Evolutionary conservation across 2,329 filamentous ascomycete species (phyloP).

Genomic region (Diaporthe vexans): DNA sequence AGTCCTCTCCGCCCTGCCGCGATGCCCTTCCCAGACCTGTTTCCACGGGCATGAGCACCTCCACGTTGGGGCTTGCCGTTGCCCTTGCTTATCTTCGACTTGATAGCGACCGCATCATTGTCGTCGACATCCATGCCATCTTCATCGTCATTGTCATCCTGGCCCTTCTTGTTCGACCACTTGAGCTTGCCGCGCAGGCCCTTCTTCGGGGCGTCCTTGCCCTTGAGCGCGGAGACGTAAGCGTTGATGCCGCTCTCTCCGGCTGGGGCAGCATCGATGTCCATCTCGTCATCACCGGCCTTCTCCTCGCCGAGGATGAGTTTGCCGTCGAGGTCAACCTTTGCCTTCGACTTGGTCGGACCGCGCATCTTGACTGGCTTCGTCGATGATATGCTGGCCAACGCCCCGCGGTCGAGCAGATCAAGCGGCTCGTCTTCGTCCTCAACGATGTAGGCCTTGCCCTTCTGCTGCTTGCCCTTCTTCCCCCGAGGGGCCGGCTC

Average conservation of each 20-base stretch:
- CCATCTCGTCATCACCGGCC: slow-evolving; percentile 59
- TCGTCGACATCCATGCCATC: slow-evolving; percentile 67
- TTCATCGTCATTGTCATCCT: slow-evolving; percentile 61
- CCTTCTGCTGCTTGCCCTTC: slow-evolving; percentile 70
- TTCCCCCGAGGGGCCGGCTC: slow-evolving; percentile 54
- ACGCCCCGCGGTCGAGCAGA: slow-evolving; percentile 87
- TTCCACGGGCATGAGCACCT: slow-evolving; percentile 47
- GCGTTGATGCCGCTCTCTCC: slow-evolving; percentile 73
- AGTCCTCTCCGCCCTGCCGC: slow-evolving; percentile 50
- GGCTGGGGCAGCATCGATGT: slow-evolving; percentile 63
- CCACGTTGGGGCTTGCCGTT: slow-evolving; percentile 52
- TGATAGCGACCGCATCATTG: slow-evolving; percentile 65
- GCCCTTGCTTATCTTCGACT: slow-evolving; percentile 56
- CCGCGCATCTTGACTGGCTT: slow-evolving; percentile 79
- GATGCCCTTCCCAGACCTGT: slow-evolving; percentile 46
- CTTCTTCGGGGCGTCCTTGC: slow-evolving; percentile 74
- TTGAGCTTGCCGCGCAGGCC: slow-evolving; percentile 78
- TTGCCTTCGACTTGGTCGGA: slow-evolving; percentile 74
- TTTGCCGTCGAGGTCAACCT: slow-evolving; percentile 83
- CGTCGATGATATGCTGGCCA: slow-evolving; percentile 94
- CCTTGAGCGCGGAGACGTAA: slow-evolving; percentile 78
- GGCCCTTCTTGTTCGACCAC: slow-evolving; percentile 74
- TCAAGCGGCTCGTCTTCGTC: slow-evolving; percentile 96
- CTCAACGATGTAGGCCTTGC: slow-evolving; percentile 89
- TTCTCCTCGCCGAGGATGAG: slow-evolving; percentile 77